phyloP scores from a whole-genome alignment of 352 stramenopile genomes.

The Phytophthora citrophthora region DNA sequence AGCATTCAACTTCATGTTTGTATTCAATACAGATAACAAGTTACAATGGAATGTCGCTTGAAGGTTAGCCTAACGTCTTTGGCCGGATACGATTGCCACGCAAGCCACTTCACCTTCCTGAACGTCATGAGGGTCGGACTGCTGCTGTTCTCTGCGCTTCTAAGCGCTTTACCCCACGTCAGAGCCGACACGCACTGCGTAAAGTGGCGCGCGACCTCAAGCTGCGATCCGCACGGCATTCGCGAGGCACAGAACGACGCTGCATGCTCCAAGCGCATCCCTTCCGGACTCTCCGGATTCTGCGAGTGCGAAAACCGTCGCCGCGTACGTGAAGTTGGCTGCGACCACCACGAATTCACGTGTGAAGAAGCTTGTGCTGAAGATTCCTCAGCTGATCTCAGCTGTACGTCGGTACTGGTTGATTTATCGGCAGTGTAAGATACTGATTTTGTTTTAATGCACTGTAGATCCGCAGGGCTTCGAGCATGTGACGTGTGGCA shows the following conservation, averaged over 20 bases:
- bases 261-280: conserved; percentile 57
- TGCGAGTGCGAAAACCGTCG: conserved; percentile 85
- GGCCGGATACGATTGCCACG: conserved; percentile 33
- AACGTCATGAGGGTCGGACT: conserved; percentile 17
- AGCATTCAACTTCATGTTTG: background rate
- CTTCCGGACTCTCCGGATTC: conserved; percentile 60
- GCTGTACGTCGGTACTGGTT: conserved; percentile 44
- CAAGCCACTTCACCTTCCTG: conserved; percentile 17
- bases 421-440: background rate
- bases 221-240: conserved; percentile 73
- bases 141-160: conserved; percentile 14
- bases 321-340: conserved; percentile 76
- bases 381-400: conserved; percentile 76
- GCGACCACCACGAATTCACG: conserved; percentile 82
- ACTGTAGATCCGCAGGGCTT: conserved; percentile 71
- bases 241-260: conserved; percentile 71
- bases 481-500: conserved; percentile 84
- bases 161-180: conserved; percentile 1
- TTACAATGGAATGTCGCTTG: conserved; percentile 3
- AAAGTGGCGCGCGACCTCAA: conserved; percentile 72
- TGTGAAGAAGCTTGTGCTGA: conserved; percentile 73
- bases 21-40: background rate
- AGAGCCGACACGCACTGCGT: conserved; percentile 49
- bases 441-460: conserved; percentile 10
- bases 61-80: background rate